Conservation (phyloP, 1,139 yeast genomes). For the Pichia sp. region DNA sequence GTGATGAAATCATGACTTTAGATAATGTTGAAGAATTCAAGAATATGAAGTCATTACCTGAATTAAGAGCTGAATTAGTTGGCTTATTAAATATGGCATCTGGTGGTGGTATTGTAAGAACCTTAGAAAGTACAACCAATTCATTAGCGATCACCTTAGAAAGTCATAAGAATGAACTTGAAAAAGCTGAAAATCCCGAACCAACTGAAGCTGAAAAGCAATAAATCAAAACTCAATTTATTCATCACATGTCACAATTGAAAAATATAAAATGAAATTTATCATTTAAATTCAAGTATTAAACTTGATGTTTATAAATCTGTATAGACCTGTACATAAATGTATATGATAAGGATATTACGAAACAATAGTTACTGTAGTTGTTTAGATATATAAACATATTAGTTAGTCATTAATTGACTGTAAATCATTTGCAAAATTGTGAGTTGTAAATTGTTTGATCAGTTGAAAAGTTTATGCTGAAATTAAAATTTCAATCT, state of each 20-base stretch:
- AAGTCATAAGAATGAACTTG: conserved; percentile 25
- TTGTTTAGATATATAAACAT: neutral
- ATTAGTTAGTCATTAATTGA: neutral
- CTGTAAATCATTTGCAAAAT: neutral
- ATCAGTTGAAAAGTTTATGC: neutral
- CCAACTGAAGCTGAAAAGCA: neutral
- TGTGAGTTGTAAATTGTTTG: neutral
- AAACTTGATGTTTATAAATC: neutral
- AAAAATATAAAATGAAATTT: neutral
- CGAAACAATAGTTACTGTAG: neutral
- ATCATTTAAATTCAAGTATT: neutral
- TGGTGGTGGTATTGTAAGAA: conserved; percentile 83
- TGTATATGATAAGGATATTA: neutral
- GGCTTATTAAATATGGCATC: conserved; percentile 80
- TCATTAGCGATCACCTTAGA: conserved; percentile 63
- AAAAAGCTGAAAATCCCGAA: conserved; percentile 16
- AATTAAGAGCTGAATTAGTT: conserved; percentile 73
- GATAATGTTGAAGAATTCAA: conserved; percentile 57
- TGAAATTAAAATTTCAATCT: neutral
- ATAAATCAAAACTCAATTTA: neutral
- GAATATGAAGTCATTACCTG: conserved; percentile 63
- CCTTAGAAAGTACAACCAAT: conserved; percentile 64
- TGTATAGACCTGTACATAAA: neutral
- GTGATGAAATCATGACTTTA: conserved; percentile 45
- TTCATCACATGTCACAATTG: neutral